Base-by-base conservation (phyloP, 2,329 filamentous ascomycete genomes). In the Fusarium staphyleae region DNA sequence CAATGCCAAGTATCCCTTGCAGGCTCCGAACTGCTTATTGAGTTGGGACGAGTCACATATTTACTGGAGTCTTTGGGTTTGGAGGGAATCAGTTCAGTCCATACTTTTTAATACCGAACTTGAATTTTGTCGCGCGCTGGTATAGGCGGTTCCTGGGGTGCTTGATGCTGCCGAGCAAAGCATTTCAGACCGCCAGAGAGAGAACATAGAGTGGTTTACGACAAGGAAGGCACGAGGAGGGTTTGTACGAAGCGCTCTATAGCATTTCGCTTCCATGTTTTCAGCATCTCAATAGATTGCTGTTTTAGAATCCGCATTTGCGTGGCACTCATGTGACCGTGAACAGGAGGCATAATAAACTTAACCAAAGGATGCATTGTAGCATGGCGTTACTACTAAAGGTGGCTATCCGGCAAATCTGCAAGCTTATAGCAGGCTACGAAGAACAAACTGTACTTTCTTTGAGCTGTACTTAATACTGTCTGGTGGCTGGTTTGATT, bases 31-130 rank as follows among this genome's bases (percentile, higher is more conserved):
- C 66, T 65, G 61, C 63, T 67, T 66, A 52, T 63, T 61, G 62
- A 66, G 66, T 56, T 59, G 52, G 60, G 61, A 65, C 57, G 62
- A 62, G 62, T 68, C 67, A 67, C 72, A 71, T 72, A 69, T 73
- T 74, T 71, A 67, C 70, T 67, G 72, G 74, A 75, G 73, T 75
- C 71, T 64, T 73, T 72, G 72, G 65, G 65, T 72, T 72, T 72
- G 69, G 70, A 70, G 64, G 70, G 66, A 66, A 71, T 67, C 63
- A 70, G 70, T 71, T 62, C 59, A 62, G 59, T 62, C 68, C 67
- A 73, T 68, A 70, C 67, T 71, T 72, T 70, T 69, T 71, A 67
- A 66, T 66, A 70, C 69, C 62, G 66, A 68, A 67, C 59, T 68
- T 68, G 66, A 68, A 62, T 66, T 67, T 65, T 63, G 58, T 55